Conservation (phyloP, 139 green algal genomes). For the Mesostigma viride region DNA sequence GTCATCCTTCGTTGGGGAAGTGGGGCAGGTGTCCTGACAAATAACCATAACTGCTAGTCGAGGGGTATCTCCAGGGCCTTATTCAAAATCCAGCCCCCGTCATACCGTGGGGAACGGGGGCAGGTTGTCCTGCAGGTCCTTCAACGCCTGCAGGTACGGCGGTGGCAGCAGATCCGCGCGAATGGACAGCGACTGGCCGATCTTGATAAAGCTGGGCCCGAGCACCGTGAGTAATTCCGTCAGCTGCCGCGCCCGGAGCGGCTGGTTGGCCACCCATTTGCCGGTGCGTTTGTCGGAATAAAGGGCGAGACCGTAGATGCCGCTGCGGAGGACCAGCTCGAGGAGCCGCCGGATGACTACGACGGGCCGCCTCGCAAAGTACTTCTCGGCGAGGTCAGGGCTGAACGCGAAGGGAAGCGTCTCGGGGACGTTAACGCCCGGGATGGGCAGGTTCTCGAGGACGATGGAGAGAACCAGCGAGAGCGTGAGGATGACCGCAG, state of each 20-base stretch:
- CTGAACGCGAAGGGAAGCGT: too few relatives aligned
- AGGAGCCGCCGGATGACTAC: slow-evolving; percentile 39
- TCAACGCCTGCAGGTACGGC: slow-evolving; percentile 59
- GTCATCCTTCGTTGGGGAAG: too few relatives aligned
- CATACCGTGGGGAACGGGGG: slow-evolving; percentile 36
- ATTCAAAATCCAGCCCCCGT: too few relatives aligned
- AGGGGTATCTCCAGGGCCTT: too few relatives aligned
- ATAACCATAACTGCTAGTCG: too few relatives aligned
- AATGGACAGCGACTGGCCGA: slow-evolving; percentile 44
- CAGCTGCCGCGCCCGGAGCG: slow-evolving; percentile 27
- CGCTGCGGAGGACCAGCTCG: slow-evolving; percentile 30
- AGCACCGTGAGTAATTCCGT: slow-evolving; percentile 40
- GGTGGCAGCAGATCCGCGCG: slow-evolving; percentile 75
- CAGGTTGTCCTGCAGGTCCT: slow-evolving; percentile 51
- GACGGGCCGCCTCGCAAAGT: slow-evolving; percentile 51
- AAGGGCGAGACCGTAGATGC: slow-evolving; percentile 1
- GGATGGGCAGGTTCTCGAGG: too few relatives aligned
- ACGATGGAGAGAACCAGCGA: too few relatives aligned
- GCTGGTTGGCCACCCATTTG: slow-evolving; percentile 10
- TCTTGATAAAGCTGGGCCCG: slow-evolving; percentile 45
- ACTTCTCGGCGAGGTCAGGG: too few relatives aligned
- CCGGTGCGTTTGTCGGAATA: slow-evolving; percentile 9
- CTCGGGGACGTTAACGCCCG: too few relatives aligned
- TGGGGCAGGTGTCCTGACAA: too few relatives aligned
- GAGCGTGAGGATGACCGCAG: too few relatives aligned